phyloP scores from a whole-genome alignment of 345 rosid genomes.

The Lepidium africanum region DNA sequence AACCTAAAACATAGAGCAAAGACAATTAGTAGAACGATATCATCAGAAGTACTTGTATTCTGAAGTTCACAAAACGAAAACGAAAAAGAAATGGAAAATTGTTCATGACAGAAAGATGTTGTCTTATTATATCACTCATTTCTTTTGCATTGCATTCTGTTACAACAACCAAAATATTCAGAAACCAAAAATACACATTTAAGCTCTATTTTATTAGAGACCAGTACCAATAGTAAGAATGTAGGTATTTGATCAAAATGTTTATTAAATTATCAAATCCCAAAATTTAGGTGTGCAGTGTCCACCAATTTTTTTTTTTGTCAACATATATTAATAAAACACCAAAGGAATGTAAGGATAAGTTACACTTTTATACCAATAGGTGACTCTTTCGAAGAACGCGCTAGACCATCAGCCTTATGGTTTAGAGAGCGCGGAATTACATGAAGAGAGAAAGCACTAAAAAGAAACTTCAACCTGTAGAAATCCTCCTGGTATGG shows the following conservation, averaged over 20 bases:
- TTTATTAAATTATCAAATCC: too few relatives aligned
- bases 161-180: not conserved
- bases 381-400: too few relatives aligned
- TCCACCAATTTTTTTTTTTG: too few relatives aligned
- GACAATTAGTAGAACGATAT: slow-evolving; percentile 3
- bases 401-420: too few relatives aligned
- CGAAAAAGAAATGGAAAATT: not conserved
- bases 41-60: slow-evolving; percentile 15
- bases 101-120: not conserved
- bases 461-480: too few relatives aligned
- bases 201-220: not conserved
- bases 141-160: not conserved
- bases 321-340: too few relatives aligned
- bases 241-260: not conserved
- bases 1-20: not conserved
- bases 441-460: too few relatives aligned
- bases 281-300: not conserved
- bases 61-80: not conserved
- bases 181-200: not conserved
- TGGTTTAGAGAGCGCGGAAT: too few relatives aligned
- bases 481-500: too few relatives aligned
- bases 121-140: slow-evolving; percentile 7
- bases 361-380: too few relatives aligned
- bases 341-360: too few relatives aligned
- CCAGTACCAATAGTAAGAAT: not conserved